Conservation (phyloP, 192 early-diverging fungal species). For the Haplosporangium gracile region DNA sequence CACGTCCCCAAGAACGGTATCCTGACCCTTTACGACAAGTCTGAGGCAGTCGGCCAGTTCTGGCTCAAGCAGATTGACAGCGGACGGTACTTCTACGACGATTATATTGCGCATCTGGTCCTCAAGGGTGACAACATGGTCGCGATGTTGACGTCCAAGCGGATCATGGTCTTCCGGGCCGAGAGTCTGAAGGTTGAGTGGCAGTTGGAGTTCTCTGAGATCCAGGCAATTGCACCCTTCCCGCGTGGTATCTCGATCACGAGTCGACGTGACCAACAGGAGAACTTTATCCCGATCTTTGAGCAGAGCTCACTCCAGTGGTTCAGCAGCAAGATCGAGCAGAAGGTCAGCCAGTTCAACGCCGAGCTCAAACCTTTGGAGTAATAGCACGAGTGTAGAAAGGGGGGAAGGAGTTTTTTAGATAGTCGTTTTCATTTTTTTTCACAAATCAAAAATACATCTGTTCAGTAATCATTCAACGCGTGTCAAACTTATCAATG, state of each 20-base stretch:
- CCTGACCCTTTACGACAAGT: slow-evolving; percentile 69
- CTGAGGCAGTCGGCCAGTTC: slow-evolving; percentile 87
- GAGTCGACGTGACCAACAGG: slow-evolving; percentile 66
- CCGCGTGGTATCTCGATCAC: slow-evolving; percentile 81
- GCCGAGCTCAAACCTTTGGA: slow-evolving; percentile 56
- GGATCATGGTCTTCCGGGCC: slow-evolving; percentile 82
- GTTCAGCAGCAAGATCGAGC: slow-evolving; percentile 80
- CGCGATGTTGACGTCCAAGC: slow-evolving; percentile 83
- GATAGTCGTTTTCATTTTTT: background rate
- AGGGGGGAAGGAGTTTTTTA: background rate
- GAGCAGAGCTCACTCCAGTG: slow-evolving; percentile 73
- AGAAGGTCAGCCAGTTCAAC: slow-evolving; percentile 71
- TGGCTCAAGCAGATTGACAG: slow-evolving; percentile 87
- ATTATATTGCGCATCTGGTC: slow-evolving; percentile 89
- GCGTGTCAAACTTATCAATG: background rate
- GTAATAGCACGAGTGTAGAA: background rate
- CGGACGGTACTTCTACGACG: slow-evolving; percentile 84
- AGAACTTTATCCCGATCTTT: slow-evolving; percentile 80
- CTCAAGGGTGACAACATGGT: slow-evolving; percentile 88
- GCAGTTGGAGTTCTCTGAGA: slow-evolving; percentile 80
- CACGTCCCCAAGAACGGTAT: slow-evolving; percentile 89
- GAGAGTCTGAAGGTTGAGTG: slow-evolving; percentile 84
- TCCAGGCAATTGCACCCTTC: slow-evolving; percentile 80
- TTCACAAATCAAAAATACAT: no score
- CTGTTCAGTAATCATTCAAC: background rate